phyloP scores from a whole-genome alignment of 208 protist genomes.

The Herpetomonas samuelpessoai region DNA sequence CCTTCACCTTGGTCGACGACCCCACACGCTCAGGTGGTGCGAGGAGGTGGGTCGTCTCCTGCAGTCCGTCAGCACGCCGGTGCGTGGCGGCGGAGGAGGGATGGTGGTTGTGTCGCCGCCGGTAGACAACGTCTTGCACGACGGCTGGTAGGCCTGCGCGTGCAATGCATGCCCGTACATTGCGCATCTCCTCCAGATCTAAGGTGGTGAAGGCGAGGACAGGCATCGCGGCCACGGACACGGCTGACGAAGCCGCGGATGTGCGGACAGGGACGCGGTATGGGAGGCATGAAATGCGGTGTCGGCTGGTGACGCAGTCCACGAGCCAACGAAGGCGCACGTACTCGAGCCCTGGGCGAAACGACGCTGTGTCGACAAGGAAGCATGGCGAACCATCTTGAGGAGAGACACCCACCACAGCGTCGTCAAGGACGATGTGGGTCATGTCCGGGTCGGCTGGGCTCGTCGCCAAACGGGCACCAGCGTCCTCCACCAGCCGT shows the following conservation, averaged over 20 bases:
- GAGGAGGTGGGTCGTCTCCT: background rate
- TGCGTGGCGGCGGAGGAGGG: too few species aligned
- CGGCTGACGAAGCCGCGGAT: background rate
- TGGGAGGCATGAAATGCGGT: background rate
- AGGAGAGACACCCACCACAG: too few species aligned
- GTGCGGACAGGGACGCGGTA: background rate
- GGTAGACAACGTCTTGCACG: background rate
- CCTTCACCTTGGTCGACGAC: background rate
- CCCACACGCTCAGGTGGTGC: background rate
- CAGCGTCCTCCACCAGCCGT: background rate
- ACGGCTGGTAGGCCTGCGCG: background rate
- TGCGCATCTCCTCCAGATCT: background rate
- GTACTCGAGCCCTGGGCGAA: background rate
- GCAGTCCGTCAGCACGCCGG: background rate
- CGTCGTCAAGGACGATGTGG: conserved; percentile 38
- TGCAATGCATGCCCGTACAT: background rate
- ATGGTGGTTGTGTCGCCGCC: too few species aligned
- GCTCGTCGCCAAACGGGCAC: background rate
- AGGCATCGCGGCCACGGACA: background rate
- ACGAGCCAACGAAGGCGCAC: background rate
- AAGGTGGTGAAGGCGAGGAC: background rate
- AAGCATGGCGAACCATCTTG: too few species aligned
- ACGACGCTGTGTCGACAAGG: too few species aligned
- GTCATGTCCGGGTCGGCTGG: conserved; percentile 21
- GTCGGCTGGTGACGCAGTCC: background rate